These are phyloP conservation scores for Postia placenta DNA, from an alignment of 768 basidiomycete genomes.

Conservation along the genomic window DNA sequence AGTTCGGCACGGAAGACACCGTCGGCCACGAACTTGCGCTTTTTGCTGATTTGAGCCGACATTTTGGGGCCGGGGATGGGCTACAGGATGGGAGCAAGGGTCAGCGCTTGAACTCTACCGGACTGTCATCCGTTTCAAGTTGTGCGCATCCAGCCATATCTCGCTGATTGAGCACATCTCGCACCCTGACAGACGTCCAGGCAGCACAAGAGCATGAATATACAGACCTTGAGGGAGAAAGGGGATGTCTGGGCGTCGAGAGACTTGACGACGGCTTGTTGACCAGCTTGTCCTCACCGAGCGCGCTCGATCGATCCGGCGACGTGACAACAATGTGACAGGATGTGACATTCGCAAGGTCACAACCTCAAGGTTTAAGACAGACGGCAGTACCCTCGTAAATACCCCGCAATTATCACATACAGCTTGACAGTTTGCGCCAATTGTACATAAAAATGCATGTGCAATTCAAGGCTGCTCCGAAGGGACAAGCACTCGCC, in stretches of 20 bases:
- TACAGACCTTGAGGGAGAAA: constrained; percentile 1
- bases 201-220: not conserved
- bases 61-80: constrained; percentile 54
- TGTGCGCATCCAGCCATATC: constrained; percentile 11
- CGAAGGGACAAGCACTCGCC: not conserved
- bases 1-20: constrained; percentile 99
- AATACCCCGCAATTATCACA: too few species aligned
- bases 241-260: constrained; percentile 1
- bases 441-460: too few species aligned
- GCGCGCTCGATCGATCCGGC: too few species aligned
- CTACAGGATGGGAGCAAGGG: not conserved
- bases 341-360: too few species aligned
- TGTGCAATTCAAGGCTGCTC: too few species aligned
- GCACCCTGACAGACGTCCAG: not conserved
- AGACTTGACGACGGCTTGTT: constrained; percentile 3
- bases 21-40: constrained; percentile 97
- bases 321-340: too few species aligned
- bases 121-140: constrained; percentile 9
- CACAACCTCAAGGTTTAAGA: too few species aligned
- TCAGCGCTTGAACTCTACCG: not conserved
- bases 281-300: not conserved
- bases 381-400: too few species aligned
- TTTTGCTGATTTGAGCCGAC: constrained; percentile 91
- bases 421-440: too few species aligned
- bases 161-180: not conserved